These are phyloP conservation scores for Candida piceae DNA, from an alignment of 805 yeast species.

Conservation along the genomic window DNA sequence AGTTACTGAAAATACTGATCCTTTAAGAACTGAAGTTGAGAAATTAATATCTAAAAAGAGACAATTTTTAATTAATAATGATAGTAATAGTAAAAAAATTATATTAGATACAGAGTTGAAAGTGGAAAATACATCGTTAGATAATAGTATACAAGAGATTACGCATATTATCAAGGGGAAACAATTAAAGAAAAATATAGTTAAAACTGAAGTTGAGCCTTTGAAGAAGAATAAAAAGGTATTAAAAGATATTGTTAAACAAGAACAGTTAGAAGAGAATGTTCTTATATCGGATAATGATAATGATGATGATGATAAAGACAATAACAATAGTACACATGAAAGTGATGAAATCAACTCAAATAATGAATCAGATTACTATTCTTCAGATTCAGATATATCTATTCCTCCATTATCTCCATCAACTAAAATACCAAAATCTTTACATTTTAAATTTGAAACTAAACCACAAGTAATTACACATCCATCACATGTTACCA, in stretches of 20 bases:
- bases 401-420: slow-evolving; percentile 14
- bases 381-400: slow-evolving; percentile 13
- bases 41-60: too few relatives aligned
- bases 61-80: too few relatives aligned
- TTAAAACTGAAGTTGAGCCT: too few relatives aligned
- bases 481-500: slow-evolving; percentile 53
- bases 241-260: too few relatives aligned
- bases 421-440: slow-evolving; percentile 19
- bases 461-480: slow-evolving; percentile 46
- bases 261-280: too few relatives aligned
- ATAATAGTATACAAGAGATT: too few relatives aligned
- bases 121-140: background rate
- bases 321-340: background rate
- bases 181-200: too few relatives aligned
- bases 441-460: slow-evolving; percentile 29
- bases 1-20: slow-evolving; percentile 19
- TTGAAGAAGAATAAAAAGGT: too few relatives aligned
- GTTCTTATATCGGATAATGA: background rate
- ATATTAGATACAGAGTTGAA: background rate
- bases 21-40: slow-evolving; percentile 21
- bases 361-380: background rate
- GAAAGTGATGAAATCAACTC: too few relatives aligned
- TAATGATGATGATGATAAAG: background rate
- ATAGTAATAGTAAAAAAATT: too few relatives aligned
- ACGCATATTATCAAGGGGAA: too few relatives aligned